Percentiles rank a stretch among this genome's conserved stretches.
Conservation (phyloP, 1,139 yeast genomes). For the Meyerozyma carpophila region DNA sequence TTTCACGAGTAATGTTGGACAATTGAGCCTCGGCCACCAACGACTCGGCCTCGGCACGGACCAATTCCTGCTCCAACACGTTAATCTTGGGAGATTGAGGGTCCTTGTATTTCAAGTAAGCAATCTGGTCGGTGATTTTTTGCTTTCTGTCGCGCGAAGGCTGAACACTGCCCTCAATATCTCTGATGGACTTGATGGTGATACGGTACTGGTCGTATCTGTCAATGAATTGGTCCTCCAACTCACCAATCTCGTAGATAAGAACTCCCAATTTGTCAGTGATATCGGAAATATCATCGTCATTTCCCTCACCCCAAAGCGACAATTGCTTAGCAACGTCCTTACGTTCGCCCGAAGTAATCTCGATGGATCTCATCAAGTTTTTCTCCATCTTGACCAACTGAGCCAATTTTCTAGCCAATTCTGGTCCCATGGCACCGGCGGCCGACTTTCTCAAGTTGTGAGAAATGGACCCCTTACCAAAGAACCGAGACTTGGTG, state of each 20-base stretch:
- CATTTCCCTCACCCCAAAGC: conserved; percentile 81
- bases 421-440: conserved; percentile 73
- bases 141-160: conserved; percentile 85
- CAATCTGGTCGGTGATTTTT: conserved; percentile 80
- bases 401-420: conserved; percentile 70
- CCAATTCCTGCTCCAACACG: conserved; percentile 81
- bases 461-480: conserved; percentile 63
- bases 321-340: conserved; percentile 82
- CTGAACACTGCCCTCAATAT: conserved; percentile 82
- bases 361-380: conserved; percentile 73
- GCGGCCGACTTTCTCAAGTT: conserved; percentile 67
- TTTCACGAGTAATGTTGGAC: conserved; percentile 82
- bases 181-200: conserved; percentile 73
- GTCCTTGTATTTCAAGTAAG: conserved; percentile 76
- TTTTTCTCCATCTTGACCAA: conserved; percentile 80
- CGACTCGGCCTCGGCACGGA: conserved; percentile 87
- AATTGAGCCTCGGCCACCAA: conserved; percentile 88
- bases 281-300: conserved; percentile 79
- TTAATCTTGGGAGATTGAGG: conserved; percentile 79
- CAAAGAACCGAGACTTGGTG: conserved; percentile 65
- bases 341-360: conserved; percentile 73
- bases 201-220: conserved; percentile 83
- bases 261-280: conserved; percentile 84
- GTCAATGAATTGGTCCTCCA: conserved; percentile 84
- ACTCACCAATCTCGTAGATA: conserved; percentile 77